Conservation (phyloP, 1,284 basidiomycete species). For the Melampsora americana region DNA sequence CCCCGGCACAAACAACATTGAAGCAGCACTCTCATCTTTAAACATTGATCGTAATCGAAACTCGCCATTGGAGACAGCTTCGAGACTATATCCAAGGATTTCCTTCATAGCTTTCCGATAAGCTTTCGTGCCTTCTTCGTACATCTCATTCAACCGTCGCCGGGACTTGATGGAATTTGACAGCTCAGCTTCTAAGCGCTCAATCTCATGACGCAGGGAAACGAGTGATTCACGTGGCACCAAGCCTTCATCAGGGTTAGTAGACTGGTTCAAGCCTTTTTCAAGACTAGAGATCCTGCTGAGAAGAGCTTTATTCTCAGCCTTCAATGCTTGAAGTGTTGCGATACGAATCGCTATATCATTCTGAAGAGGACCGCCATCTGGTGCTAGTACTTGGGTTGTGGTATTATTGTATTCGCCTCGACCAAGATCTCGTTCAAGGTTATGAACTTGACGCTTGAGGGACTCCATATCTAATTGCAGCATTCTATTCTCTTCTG, state of each 20-base stretch:
- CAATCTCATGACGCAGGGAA: slow-evolving; percentile 12
- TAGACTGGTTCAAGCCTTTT: slow-evolving; percentile 16
- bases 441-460: slow-evolving; percentile 34
- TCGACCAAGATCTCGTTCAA: slow-evolving; percentile 42
- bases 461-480: slow-evolving; percentile 40
- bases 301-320: slow-evolving; percentile 27
- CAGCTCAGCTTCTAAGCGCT: slow-evolving; percentile 17
- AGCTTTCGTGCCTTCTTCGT: slow-evolving; percentile 16
- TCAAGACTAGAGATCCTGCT: slow-evolving; percentile 27
- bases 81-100: slow-evolving; percentile 40
- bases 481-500: slow-evolving; percentile 34
- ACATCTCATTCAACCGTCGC: slow-evolving; percentile 23
- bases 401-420: slow-evolving; percentile 29
- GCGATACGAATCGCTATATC: slow-evolving; percentile 26
- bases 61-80: slow-evolving; percentile 34
- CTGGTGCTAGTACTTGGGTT: slow-evolving; percentile 27
- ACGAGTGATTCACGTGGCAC: slow-evolving; percentile 31
- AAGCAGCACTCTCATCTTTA: slow-evolving; percentile 19
- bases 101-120: slow-evolving; percentile 38
- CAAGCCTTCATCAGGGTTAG: slow-evolving; percentile 8
- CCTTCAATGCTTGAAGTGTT: slow-evolving; percentile 19
- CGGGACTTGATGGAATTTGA: slow-evolving; percentile 15
- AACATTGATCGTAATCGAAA: slow-evolving; percentile 24
- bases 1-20: slow-evolving; percentile 31
- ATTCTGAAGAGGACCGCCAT: slow-evolving; percentile 25